Evolutionary conservation across 805 yeast species (phyloP).

Genomic region (Yamadazyma laniorum): DNA sequence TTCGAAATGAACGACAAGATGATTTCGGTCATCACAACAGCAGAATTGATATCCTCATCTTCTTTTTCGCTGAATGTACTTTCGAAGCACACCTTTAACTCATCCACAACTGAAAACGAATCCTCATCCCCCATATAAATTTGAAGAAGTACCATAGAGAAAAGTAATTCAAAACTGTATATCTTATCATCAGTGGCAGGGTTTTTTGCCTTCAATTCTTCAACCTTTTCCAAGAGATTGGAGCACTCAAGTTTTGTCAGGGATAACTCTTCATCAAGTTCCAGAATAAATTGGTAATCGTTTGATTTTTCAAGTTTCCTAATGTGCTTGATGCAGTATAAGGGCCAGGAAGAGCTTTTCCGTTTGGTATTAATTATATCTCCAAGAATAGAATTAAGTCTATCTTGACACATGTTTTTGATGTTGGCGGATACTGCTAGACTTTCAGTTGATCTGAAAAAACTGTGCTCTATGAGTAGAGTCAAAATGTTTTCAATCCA

Average conservation of each 20-base stretch:
- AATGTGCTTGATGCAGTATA: slow-evolving; percentile 43
- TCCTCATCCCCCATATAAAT: slow-evolving; percentile 77
- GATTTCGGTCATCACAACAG: slow-evolving; percentile 41
- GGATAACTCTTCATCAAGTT: slow-evolving; percentile 59
- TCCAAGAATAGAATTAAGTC: slow-evolving; percentile 66
- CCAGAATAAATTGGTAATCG: slow-evolving; percentile 21
- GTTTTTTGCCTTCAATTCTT: slow-evolving; percentile 18
- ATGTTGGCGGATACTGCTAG: slow-evolving; percentile 31
- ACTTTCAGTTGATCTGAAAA: slow-evolving; percentile 27
- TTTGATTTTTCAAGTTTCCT: slow-evolving; percentile 23
- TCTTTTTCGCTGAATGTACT: slow-evolving; percentile 34
- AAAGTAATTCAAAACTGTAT: slow-evolving; percentile 69
- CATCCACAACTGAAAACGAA: slow-evolving; percentile 70
- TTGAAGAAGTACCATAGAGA: slow-evolving; percentile 75
- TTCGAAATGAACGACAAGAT: slow-evolving; percentile 45
- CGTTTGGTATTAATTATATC: slow-evolving; percentile 49
- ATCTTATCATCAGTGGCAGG: slow-evolving; percentile 33
- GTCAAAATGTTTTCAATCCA: slow-evolving; percentile 35
- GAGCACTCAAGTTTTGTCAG: slow-evolving; percentile 49
- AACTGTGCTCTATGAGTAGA: slow-evolving; percentile 40
- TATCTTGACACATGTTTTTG: slow-evolving; percentile 50
- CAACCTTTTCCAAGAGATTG: slow-evolving; percentile 32
- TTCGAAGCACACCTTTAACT: slow-evolving; percentile 61
- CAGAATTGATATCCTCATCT: slow-evolving; percentile 30
- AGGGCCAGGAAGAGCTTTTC: slow-evolving; percentile 61